These are phyloP conservation scores for Cladosporium sp. DNA, from an alignment of 2,329 filamentous ascomycete genomes.

Conservation along the genomic window DNA sequence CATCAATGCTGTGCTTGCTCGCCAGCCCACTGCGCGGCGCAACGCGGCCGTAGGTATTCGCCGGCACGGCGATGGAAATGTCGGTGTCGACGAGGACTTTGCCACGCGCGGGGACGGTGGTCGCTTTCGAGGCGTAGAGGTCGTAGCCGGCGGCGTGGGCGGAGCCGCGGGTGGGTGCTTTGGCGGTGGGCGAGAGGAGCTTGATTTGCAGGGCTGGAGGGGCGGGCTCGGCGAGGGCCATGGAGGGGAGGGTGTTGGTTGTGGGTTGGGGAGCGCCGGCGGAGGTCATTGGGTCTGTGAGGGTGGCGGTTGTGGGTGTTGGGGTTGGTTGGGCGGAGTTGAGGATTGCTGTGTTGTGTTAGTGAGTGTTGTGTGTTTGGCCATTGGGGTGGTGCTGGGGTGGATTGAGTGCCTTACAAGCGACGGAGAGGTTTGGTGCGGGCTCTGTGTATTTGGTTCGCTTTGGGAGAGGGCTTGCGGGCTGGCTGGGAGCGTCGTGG, in stretches of 20 bases:
- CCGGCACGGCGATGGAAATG: conserved; percentile 86
- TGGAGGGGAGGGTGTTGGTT: conserved; percentile 27
- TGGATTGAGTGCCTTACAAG: conserved; percentile 32
- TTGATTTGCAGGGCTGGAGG: conserved; percentile 77
- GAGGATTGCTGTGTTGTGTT: conserved; percentile 35
- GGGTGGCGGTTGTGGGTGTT: conserved; percentile 33
- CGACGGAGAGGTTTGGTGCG: conserved; percentile 39
- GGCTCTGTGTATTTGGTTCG: conserved; percentile 67
- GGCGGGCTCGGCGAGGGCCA: conserved; percentile 40
- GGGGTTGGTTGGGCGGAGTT: conserved; percentile 41
- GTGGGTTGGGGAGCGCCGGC: conserved; percentile 22
- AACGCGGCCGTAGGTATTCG: conserved; percentile 86
- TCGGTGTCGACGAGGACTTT: conserved; percentile 89
- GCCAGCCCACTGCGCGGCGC: conserved; percentile 90
- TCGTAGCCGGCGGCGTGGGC: conserved; percentile 93
- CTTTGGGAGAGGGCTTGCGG: conserved; percentile 76
- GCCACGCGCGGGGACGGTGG: conserved; percentile 75
- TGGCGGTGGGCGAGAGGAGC: conserved; percentile 79
- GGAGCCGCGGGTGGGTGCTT: conserved; percentile 83
- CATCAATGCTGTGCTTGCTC: conserved; percentile 91
- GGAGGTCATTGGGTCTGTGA: conserved; percentile 29
- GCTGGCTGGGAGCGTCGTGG: conserved; percentile 59
- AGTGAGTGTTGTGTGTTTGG: conserved; percentile 22
- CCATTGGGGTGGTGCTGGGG: not conserved
- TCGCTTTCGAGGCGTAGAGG: conserved; percentile 73